A percentile compares a stretch with the other conserved stretches of the same genome.
phyloP scores from a whole-genome alignment of 2,329 filamentous ascomycete genomes.

The Aspergillus sp. region DNA sequence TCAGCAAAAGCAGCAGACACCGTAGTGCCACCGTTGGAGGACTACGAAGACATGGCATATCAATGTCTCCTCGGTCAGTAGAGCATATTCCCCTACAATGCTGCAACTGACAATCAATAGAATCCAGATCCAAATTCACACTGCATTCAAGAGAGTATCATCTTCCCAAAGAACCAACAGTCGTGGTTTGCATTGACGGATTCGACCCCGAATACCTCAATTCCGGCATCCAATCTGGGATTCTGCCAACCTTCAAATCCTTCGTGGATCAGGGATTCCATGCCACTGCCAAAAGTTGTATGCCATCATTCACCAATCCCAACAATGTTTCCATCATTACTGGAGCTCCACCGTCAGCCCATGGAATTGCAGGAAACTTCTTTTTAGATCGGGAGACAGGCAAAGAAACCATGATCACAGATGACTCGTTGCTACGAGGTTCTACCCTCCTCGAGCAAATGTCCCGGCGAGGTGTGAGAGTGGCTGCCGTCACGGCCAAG shows the following conservation, averaged over 20 bases:
- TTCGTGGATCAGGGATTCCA: conserved; percentile 36
- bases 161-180: conserved; percentile 30
- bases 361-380: conserved; percentile 43
- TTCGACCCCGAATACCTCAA: conserved; percentile 41
- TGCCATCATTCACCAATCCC: conserved; percentile 44
- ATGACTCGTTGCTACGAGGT: conserved; percentile 37
- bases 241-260: conserved; percentile 28
- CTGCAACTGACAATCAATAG: conserved; percentile 1
- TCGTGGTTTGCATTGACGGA: conserved; percentile 41
- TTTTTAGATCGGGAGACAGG: conserved; percentile 38
- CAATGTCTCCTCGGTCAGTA: no score
- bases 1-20: no score
- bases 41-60: no score
- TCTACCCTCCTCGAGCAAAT: conserved; percentile 40
- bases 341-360: conserved; percentile 33
- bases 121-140: conserved; percentile 12
- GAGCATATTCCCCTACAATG: no score
- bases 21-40: no score
- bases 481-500: conserved; percentile 42
- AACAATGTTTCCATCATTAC: conserved; percentile 46
- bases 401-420: conserved; percentile 38
- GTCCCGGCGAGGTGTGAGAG: conserved; percentile 33
- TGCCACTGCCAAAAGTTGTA: conserved; percentile 32
- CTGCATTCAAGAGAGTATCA: conserved; percentile 28
- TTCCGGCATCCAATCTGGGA: conserved; percentile 28